Evolutionary conservation across 2,329 filamentous ascomycete genomes (phyloP), one percentile per base, ranked within the genome.

Genomic region (Xylaria polymorpha): DNA sequence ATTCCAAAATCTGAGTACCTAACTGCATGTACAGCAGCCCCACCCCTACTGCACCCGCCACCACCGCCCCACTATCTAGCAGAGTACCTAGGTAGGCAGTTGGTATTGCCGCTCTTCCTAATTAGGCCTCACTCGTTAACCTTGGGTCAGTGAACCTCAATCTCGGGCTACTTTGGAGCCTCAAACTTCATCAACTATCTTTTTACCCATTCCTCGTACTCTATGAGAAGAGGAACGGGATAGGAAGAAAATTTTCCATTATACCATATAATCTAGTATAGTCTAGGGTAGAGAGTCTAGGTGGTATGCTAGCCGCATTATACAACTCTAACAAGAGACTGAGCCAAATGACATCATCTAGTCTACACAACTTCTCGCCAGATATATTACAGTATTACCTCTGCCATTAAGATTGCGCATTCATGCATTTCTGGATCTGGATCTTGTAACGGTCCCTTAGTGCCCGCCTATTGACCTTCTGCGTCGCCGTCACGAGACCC

Each of bases 401-500:
- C 44, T 48, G 20, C 29, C 39, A 44, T 66, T 12, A 74, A 56
- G 61, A 67, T 32, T 72, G 70, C 69, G 9, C 53, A 8, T 77
- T 78, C 68, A 83, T 79, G 37, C 80, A 80, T 51, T 81, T 80
- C n/a, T 81, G 75, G 61, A 90, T 88, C 63, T 88, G 81, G 75
- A 83, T 81, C 74, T 82, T 81, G 76, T 87, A 89, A 61, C 79
- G 81, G 44, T 85, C 83, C 73, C 82, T 83, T 56, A 89, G 80
- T 32, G 79, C 81, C 72, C 84, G 82, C 67, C 87, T 83, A 80
- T 89, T 88, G 50, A 89, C 81, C 79, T 90, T 90, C 70, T 88
- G 85, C 7, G 87, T 90, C n/a, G 86, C 87, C 39, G 87, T 89
- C 37, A 88, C 86, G 35, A 89, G 81, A 2, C 86, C 86, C 87